Conservation (phyloP, 2,329 filamentous ascomycete genomes). For the Ceratocystis ficicola region DNA sequence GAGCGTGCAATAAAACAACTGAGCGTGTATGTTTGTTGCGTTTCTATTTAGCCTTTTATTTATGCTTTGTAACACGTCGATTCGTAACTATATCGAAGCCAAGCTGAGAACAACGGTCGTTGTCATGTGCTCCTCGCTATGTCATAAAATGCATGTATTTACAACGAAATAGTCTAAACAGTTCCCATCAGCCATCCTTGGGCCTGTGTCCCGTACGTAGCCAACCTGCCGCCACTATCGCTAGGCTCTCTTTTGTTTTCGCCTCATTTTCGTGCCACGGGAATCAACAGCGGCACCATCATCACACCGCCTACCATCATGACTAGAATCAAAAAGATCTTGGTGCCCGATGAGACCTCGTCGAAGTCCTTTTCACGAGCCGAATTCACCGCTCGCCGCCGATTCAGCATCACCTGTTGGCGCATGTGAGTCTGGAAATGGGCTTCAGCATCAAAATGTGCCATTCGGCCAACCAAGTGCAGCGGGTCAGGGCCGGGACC, state of each 20-base stretch:
- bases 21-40: no score
- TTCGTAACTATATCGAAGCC: no score
- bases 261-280: not conserved
- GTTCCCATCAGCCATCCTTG: not conserved
- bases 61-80: no score
- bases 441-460: conserved; percentile 61
- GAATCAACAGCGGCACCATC: conserved; percentile 13
- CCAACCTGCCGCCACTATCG: not conserved
- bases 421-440: conserved; percentile 64
- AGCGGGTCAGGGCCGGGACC: conserved; percentile 45
- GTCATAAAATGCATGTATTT: not conserved
- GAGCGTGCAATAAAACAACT: not conserved
- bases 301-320: conserved; percentile 17
- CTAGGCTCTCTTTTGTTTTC: not conserved
- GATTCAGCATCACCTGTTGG: conserved; percentile 39
- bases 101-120: no score
- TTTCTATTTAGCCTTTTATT: not conserved
- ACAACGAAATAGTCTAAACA: not conserved
- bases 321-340: conserved; percentile 13
- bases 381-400: conserved; percentile 12
- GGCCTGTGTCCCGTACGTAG: not conserved
- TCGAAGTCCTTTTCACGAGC: conserved; percentile 7
- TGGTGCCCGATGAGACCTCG: not conserved
- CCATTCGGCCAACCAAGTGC: conserved; percentile 39
- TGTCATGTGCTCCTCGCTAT: not conserved